Base-by-base conservation (phyloP, 2,329 filamentous ascomycete genomes). In the Claviceps spartinae region DNA sequence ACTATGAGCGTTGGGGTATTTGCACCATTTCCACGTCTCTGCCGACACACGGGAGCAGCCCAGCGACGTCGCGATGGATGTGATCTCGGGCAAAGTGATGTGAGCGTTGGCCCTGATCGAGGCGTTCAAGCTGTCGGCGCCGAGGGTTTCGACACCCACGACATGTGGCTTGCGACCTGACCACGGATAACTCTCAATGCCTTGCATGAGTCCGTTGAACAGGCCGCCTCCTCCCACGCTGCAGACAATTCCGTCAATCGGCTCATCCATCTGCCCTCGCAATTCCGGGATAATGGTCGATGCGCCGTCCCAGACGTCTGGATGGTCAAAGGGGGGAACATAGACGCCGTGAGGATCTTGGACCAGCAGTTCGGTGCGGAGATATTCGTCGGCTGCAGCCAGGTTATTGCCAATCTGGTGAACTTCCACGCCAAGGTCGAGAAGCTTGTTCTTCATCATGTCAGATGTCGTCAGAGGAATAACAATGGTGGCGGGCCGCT, bases 201-300 rank as follows among this genome's bases (percentile, higher is more conserved):
- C 86, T 62, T 82, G 73, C 67, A 86, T 79, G 52, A 95, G 69
- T 4, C 88, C 88, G 60, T 83, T 86, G 50, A 95, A 75, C 22
- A 94, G 69, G 0, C 88, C 88, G 16, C 88, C 88, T 9, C 88
- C 88, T 6, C 88, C 88, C 40, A 90, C 86, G 54, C 76, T 84
- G 67, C 86, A 91, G 45, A 93, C 76, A 13, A 95, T 73, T 3
- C 76, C 85, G 60, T 89, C 82, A 3, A 86, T 75, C 9, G 72
- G 70, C 1, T 67, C 65, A 3, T 68, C 65, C 18, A 70, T 52
- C 59, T 74, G 70, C 20, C 64, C 61, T 13, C 62, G 64, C 16
- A 76, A 59, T 64, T 77, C 74, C 49, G 76, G 70, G 50, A 86
- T 70, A 20, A 87, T 67, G 22, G 72, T 79, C 5, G 73, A 68